Conservation (phyloP, 1,139 yeast species). For the Kodamaea plutei region DNA sequence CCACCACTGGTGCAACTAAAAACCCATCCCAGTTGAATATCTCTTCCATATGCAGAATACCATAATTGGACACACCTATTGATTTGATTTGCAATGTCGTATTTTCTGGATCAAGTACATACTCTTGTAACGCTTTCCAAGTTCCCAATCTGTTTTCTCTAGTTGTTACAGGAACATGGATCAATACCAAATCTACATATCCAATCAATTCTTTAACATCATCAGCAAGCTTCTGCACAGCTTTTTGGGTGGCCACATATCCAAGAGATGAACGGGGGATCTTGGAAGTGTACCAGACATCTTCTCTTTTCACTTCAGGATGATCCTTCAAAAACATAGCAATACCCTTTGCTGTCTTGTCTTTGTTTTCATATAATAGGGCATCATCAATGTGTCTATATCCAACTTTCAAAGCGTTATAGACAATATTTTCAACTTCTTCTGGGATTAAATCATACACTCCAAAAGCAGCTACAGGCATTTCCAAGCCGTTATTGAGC, state of each 20-base stretch:
- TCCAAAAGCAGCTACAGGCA: conserved; percentile 42
- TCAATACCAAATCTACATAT: conserved; percentile 8
- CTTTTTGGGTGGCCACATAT: conserved; percentile 20
- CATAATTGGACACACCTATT: too few species aligned
- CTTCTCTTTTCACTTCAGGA: conserved; percentile 29
- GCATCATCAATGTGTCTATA: conserved; percentile 73
- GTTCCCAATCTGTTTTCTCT: conserved; percentile 33
- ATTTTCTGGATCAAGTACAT: conserved; percentile 25
- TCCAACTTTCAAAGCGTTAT: conserved; percentile 51
- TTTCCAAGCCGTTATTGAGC: conserved; percentile 35
- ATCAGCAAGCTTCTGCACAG: conserved; percentile 16
- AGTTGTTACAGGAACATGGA: conserved; percentile 14
- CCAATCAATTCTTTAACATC: conserved; percentile 34
- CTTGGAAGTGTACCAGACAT: conserved; percentile 35
- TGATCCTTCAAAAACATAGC: conserved; percentile 41
- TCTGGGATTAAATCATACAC: conserved; percentile 25
- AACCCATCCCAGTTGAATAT: too few species aligned
- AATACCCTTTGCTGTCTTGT: conserved; percentile 27
- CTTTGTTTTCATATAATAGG: conserved; percentile 18
- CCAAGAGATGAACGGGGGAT: conserved; percentile 17
- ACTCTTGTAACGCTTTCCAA: conserved; percentile 41
- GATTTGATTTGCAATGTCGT: too few species aligned
- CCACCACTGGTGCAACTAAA: too few species aligned
- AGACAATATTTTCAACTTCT: conserved; percentile 28
- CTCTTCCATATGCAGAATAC: too few species aligned